Conservation (phyloP, 108 stramenopile genomes). For the Fistulifera pelliculosa region DNA sequence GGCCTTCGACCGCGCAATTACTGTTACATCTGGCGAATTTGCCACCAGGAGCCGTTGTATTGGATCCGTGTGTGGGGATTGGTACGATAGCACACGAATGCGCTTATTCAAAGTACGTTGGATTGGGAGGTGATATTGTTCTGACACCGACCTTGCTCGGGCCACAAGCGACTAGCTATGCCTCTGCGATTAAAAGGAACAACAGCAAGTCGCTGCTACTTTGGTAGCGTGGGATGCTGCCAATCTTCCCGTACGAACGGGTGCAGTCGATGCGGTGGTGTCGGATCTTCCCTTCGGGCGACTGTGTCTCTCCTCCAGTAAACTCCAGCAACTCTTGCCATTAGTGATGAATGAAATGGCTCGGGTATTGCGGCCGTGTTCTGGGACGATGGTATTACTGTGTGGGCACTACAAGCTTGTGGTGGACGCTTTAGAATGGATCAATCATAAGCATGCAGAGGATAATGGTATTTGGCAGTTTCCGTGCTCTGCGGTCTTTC, state of each 20-base stretch:
- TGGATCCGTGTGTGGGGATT: conserved; percentile 69
- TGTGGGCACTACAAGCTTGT: conserved; percentile 30
- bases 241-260: conserved; percentile 37
- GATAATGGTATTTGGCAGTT: background rate
- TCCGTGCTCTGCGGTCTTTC: conserved; percentile 38
- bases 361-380: conserved; percentile 26
- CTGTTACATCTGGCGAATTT: conserved; percentile 33
- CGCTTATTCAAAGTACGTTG: conserved; percentile 3
- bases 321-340: conserved; percentile 37
- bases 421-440: conserved; percentile 13
- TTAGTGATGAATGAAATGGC: conserved; percentile 43
- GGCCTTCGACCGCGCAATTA: conserved; percentile 44
- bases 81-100: conserved; percentile 53
- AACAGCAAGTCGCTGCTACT: background rate
- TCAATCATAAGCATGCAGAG: background rate
- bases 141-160: conserved; percentile 12
- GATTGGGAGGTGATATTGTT: conserved; percentile 51
- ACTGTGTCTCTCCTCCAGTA: conserved; percentile 33
- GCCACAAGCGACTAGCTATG: conserved; percentile 6
- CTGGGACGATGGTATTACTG: conserved; percentile 39
- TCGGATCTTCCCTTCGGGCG: conserved; percentile 67
- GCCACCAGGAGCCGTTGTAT: conserved; percentile 33
- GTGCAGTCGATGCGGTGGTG: conserved; percentile 39
- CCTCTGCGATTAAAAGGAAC: background rate
- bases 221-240: conserved; percentile 49